Conservation (phyloP, 805 yeast species). For the Danielozyma ontarioensis region DNA sequence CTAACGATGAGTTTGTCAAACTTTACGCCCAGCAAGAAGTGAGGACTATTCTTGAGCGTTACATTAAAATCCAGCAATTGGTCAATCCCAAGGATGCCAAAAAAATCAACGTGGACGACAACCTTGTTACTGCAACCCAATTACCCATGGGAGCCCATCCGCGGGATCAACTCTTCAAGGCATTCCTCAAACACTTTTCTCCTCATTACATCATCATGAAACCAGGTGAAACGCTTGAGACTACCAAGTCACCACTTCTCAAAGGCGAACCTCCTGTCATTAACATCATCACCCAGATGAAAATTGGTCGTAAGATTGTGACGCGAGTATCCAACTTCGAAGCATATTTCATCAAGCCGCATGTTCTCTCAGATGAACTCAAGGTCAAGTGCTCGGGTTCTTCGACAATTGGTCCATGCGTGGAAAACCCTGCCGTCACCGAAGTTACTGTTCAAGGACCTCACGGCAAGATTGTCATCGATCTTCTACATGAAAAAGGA, state of each 20-base stretch:
- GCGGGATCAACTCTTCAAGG: slow-evolving; percentile 42
- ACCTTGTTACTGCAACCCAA: slow-evolving; percentile 41
- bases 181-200: slow-evolving; percentile 43
- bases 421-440: slow-evolving; percentile 46
- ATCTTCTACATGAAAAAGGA: slow-evolving; percentile 55
- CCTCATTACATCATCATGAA: slow-evolving; percentile 45
- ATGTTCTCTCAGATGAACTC: slow-evolving; percentile 60
- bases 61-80: slow-evolving; percentile 50
- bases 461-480: slow-evolving; percentile 61
- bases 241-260: too few relatives aligned
- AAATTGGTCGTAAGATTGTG: slow-evolving; percentile 75
- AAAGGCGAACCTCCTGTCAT: slow-evolving; percentile 71
- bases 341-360: slow-evolving; percentile 58
- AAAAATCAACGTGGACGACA: slow-evolving; percentile 50
- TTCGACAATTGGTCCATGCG: slow-evolving; percentile 61
- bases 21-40: slow-evolving; percentile 54
- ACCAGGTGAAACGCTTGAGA: slow-evolving; percentile 36
- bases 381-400: slow-evolving; percentile 87
- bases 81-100: slow-evolving; percentile 50
- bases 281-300: slow-evolving; percentile 62
- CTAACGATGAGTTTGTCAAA: slow-evolving; percentile 29
- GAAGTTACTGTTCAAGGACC: slow-evolving; percentile 92
- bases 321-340: slow-evolving; percentile 73
- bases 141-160: slow-evolving; percentile 20
- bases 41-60: slow-evolving; percentile 46